These are phyloP conservation scores for Stygiomarasmius scandens DNA, from an alignment of 1,284 basidiomycete genomes.

Conservation along the genomic window DNA sequence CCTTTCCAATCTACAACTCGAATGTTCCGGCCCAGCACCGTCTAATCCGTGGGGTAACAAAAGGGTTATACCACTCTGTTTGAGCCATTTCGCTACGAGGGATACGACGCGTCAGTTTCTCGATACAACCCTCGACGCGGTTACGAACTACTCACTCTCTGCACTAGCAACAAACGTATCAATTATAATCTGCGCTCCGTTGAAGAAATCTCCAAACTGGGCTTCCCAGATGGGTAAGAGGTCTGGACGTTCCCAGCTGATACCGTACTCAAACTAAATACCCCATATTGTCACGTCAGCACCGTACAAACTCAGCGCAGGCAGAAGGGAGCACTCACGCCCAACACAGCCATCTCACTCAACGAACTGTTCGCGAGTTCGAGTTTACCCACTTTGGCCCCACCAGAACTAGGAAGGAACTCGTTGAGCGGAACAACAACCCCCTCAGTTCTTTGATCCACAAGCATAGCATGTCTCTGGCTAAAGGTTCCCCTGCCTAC, in stretches of 20 bases:
- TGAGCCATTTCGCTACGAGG: conserved; percentile 84
- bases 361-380: conserved; percentile 90
- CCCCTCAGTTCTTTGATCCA: conserved; percentile 81
- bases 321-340: conserved; percentile 47
- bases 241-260: conserved; percentile 83
- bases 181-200: conserved; percentile 83
- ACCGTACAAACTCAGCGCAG: no score
- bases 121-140: background rate
- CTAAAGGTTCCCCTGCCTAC: conserved; percentile 90
- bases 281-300: no score
- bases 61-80: conserved; percentile 87
- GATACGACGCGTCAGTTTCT: background rate
- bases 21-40: conserved; percentile 91
- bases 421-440: conserved; percentile 81
- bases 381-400: conserved; percentile 56
- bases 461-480: conserved; percentile 89
- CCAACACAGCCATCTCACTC: conserved; percentile 86
- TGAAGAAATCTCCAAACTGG: conserved; percentile 92
- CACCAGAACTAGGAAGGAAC: conserved; percentile 36
- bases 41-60: conserved; percentile 87
- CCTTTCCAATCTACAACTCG: conserved; percentile 82
- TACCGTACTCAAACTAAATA: conserved; percentile 80
- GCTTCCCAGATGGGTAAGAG: conserved; percentile 90
- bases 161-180: conserved; percentile 85
- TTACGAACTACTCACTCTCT: conserved; percentile 61